These are phyloP conservation scores for Globisporangium canariense DNA, from an alignment of 352 stramenopile species.

Conservation along the genomic window DNA sequence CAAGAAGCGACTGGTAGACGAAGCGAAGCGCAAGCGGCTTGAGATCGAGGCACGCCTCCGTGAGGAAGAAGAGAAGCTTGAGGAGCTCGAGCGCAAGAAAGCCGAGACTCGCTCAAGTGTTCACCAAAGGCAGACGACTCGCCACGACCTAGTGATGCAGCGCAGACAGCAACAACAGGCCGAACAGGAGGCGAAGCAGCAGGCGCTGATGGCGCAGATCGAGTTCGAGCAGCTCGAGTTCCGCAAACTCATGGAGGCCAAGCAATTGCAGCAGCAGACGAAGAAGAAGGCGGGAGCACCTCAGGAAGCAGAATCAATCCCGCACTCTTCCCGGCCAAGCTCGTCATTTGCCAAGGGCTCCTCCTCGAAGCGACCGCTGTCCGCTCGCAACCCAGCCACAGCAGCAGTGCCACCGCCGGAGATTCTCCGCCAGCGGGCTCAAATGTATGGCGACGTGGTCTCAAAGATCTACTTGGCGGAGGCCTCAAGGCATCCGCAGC, in stretches of 20 bases:
- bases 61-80: slow-evolving; percentile 17
- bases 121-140: slow-evolving; percentile 13
- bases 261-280: slow-evolving; percentile 20
- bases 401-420: slow-evolving; percentile 20
- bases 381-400: slow-evolving; percentile 23
- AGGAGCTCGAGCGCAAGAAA: slow-evolving; percentile 26
- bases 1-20: slow-evolving; percentile 17
- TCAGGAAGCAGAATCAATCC: slow-evolving; percentile 2
- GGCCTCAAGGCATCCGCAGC: slow-evolving; percentile 5
- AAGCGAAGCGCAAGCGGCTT: slow-evolving; percentile 17
- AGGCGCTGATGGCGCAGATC: slow-evolving; percentile 18
- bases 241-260: slow-evolving; percentile 19
- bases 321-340: slow-evolving; percentile 8
- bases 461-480: slow-evolving; percentile 41
- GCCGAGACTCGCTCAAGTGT: slow-evolving; percentile 14
- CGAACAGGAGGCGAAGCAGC: slow-evolving; percentile 21
- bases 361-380: slow-evolving; percentile 21
- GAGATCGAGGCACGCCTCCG: slow-evolving; percentile 15
- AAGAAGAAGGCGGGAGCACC: background rate
- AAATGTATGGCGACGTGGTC: slow-evolving; percentile 52
- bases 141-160: slow-evolving; percentile 9
- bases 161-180: slow-evolving; percentile 17
- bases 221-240: slow-evolving; percentile 15
- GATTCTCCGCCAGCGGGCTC: slow-evolving; percentile 36
- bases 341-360: background rate